Evolutionary conservation across 2,329 filamentous ascomycete genomes (phyloP).

Genomic region (Aaosphaeria arxii): DNA sequence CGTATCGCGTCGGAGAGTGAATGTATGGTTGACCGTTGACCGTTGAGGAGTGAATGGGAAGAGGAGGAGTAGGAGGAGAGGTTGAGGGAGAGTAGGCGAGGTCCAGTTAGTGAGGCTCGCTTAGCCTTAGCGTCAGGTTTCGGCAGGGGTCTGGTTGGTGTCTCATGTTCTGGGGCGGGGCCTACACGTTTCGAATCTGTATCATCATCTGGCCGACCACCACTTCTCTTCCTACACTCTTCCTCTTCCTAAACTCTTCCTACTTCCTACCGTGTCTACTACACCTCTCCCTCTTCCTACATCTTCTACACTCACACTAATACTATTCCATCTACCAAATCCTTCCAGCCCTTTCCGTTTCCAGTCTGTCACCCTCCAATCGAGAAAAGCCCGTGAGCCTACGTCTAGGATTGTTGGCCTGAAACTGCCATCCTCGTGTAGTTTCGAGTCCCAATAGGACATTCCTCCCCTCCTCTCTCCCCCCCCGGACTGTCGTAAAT

Average conservation of each 20-base stretch:
- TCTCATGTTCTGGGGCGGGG: too few relatives aligned
- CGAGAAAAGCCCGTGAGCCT: too few relatives aligned
- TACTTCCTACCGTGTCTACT: neutral
- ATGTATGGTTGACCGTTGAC: neutral
- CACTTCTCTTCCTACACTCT: too few relatives aligned
- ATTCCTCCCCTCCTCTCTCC: constrained; percentile 9
- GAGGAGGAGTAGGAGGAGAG: neutral
- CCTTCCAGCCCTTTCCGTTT: constrained; percentile 6
- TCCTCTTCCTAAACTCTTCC: neutral
- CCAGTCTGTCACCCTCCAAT: neutral
- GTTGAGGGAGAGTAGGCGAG: too few relatives aligned
- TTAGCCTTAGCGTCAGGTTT: too few relatives aligned
- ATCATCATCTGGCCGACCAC: too few relatives aligned
- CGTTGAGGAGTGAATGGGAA: neutral
- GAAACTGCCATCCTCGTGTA: constrained; percentile 13
- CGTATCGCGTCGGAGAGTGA: too few relatives aligned
- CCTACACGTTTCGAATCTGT: too few relatives aligned
- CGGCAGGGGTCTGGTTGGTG: too few relatives aligned
- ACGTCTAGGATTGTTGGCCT: constrained; percentile 3
- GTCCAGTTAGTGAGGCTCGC: too few relatives aligned
- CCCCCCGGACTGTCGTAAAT: neutral
- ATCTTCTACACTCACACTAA: constrained; percentile 1
- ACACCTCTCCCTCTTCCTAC: constrained; percentile 4
- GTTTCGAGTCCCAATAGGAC: constrained; percentile 21
- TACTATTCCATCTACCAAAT: constrained; percentile 7